Percentiles rank a stretch among this genome's conserved stretches.
Evolutionary conservation across 129 eudicot genomes (phyloP).

Genomic region (Heracleum sosnowskyi): DNA sequence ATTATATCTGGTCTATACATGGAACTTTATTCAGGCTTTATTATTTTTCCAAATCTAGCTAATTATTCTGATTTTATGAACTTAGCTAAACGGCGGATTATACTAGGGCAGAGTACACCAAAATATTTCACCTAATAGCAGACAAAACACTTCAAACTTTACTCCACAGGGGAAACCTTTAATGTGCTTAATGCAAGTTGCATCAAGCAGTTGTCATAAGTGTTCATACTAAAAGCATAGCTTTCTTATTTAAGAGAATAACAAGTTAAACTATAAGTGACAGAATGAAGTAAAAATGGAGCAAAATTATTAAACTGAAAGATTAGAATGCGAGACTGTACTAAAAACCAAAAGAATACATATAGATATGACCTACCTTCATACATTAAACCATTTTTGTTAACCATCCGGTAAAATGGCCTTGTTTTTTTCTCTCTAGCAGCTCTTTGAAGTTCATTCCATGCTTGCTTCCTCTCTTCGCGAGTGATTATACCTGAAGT

Average conservation of each 20-base stretch:
- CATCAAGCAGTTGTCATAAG: neutral
- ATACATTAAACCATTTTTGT: conserved; percentile 82
- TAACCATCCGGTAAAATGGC: conserved; percentile 85
- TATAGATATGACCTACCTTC: conserved; percentile 42
- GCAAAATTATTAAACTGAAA: neutral
- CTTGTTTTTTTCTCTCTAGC: conserved; percentile 74
- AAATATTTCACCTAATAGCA: neutral
- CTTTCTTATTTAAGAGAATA: neutral
- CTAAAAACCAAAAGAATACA: neutral
- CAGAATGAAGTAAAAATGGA: neutral
- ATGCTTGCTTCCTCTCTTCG: conserved; percentile 60
- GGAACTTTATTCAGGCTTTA: neutral
- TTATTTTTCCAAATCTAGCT: neutral
- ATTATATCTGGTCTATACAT: neutral
- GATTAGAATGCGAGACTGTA: neutral
- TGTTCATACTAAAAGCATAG: neutral
- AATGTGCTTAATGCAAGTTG: neutral
- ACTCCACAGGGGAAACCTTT: neutral
- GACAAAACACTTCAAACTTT: neutral
- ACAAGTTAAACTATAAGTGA: neutral
- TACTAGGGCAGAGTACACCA: neutral
- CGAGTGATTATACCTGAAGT: conserved; percentile 67
- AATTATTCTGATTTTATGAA: neutral
- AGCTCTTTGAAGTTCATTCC: conserved; percentile 75
- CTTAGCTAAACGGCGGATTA: neutral